Evolutionary conservation across 768 basidiomycete genomes (phyloP), one percentile per base, ranked within the genome.

Genomic region (Tremella yokohamensis): DNA sequence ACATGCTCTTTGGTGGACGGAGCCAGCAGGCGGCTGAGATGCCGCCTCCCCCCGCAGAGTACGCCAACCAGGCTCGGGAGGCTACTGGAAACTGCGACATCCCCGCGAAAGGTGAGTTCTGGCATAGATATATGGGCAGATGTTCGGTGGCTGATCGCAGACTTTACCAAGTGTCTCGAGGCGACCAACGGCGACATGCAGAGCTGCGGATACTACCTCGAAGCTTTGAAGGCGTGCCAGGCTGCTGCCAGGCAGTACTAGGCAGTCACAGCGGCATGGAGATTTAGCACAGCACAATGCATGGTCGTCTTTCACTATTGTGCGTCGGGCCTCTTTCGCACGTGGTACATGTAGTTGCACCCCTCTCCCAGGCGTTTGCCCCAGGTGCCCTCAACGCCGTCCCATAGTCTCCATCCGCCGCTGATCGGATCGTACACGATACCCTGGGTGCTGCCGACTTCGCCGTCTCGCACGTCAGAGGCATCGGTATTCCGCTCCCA

Each of bases 151-250:
- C 20, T 38, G 8, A 47, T 7, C 48, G 13, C 53, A 74, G 75
- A 76, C 60, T 76, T 76, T 64, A 76, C 75, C 1, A 76, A 76
- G 54, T 76, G 75, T 56, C 63, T 76, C 51, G 75, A 74, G 48
- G 72, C 75, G 26, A 76, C 75, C 45, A 66, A 66, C 53, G 70
- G 68, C 37, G 75, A 76, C 57, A 69, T 75, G 60, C 55, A 57
- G 24, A 66, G 66, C 25, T 76, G 75, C 54, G 59, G 56, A n/a
- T 76, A 76, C 65, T 76, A 76, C 66, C 73, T 76, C 45, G 68
- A 73, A 53, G 72, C 72, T 11, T 59, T 73, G 16, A 73, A 76
- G 68, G 75, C 75, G 45, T 76, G 75, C 58, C 75, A 76, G 62
- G 72, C 73, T 40, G 75, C 75, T 54, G 75, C 75, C 52, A 69